Conservation (phyloP, 2,329 filamentous ascomycete genomes). For the Pezicula rhizophila region DNA sequence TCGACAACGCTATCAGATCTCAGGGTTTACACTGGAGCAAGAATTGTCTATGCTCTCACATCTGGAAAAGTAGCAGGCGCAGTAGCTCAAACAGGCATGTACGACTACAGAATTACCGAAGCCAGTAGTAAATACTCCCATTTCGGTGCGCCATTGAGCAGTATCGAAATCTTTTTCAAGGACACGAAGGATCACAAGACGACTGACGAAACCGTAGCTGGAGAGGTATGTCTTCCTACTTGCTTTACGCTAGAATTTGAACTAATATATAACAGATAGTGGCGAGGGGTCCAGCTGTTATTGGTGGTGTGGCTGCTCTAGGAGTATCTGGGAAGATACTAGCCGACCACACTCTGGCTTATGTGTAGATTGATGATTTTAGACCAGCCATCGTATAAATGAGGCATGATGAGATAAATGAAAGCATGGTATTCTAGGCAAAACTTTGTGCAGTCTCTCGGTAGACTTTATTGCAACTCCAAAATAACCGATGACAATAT, state of each 20-base stretch:
- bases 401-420: background rate
- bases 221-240: constrained; percentile 48
- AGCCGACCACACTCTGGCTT: constrained; percentile 66
- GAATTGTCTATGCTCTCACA: constrained; percentile 80
- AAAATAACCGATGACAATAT: too few relatives aligned
- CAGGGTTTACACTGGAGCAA: constrained; percentile 71
- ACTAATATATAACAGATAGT: constrained; percentile 48
- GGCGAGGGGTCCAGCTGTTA: constrained; percentile 68
- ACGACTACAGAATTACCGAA: constrained; percentile 67
- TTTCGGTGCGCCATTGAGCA: constrained; percentile 77
- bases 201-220: constrained; percentile 54
- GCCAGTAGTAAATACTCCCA: constrained; percentile 44
- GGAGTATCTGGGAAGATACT: constrained; percentile 60
- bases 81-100: constrained; percentile 79
- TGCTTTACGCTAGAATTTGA: background rate
- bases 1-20: constrained; percentile 71
- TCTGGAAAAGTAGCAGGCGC: constrained; percentile 80
- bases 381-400: too few relatives aligned
- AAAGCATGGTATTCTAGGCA: background rate
- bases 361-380: background rate
- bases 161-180: constrained; percentile 69
- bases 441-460: too few relatives aligned
- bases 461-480: too few relatives aligned
- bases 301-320: constrained; percentile 57
- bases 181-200: constrained; percentile 57